A percentile compares a stretch with the other conserved stretches of the same genome.
These are phyloP conservation scores for Selenicereus undatus DNA, from an alignment of 148 eudicot species.

Conservation along the genomic window DNA sequence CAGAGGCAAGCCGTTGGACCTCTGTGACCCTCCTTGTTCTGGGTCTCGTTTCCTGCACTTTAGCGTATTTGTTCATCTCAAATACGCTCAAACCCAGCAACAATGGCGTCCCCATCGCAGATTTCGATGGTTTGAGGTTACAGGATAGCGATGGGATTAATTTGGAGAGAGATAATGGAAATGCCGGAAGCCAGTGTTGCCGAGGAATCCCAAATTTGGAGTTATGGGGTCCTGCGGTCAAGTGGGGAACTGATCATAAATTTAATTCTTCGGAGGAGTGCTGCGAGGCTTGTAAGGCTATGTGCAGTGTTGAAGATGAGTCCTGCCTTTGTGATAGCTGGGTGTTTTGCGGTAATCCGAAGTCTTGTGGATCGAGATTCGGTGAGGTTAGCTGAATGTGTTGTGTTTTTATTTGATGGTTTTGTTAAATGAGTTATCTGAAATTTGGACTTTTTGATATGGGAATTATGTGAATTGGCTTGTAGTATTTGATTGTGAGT, in stretches of 20 bases:
- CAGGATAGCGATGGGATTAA: background rate
- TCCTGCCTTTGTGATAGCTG: slow-evolving; percentile 73
- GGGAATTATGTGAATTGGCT: background rate
- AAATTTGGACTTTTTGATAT: background rate
- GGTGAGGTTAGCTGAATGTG: slow-evolving; percentile 55
- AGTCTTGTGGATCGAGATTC: slow-evolving; percentile 53
- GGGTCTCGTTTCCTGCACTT: slow-evolving; percentile 47
- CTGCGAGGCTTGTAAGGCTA: slow-evolving; percentile 46
- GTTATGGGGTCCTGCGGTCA: background rate
- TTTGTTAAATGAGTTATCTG: background rate
- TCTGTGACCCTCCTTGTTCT: slow-evolving; percentile 41
- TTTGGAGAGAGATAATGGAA: slow-evolving; percentile 19
- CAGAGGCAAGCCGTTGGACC: slow-evolving; percentile 48
- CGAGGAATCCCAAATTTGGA: slow-evolving; percentile 7
- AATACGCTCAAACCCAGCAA: slow-evolving; percentile 35
- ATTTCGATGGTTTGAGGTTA: background rate
- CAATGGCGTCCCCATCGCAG: background rate
- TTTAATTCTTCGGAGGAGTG: background rate
- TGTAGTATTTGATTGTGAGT: background rate
- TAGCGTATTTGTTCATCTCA: slow-evolving; percentile 52
- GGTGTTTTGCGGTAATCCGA: slow-evolving; percentile 70
- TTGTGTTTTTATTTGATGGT: slow-evolving; percentile 3
- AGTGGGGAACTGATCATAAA: background rate
- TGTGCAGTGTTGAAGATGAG: slow-evolving; percentile 60
- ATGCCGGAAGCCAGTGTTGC: background rate